Percentiles rank a stretch among this genome's conserved stretches.
phyloP scores from a whole-genome alignment of 2,329 filamentous ascomycete species.

The Penicillium nordicum region DNA sequence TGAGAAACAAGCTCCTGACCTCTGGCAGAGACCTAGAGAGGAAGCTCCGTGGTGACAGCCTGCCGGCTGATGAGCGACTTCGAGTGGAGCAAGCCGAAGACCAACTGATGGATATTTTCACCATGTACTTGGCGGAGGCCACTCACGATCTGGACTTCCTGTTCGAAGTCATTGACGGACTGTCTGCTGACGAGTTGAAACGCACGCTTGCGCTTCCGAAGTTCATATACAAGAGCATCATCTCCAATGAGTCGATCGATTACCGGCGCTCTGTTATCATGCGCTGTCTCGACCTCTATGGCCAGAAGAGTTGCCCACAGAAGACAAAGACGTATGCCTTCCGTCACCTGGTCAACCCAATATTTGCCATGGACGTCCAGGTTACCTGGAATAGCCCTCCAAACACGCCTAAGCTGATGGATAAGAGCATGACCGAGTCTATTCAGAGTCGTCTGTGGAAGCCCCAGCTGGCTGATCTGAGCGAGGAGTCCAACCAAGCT shows the following conservation, averaged over 20 bases:
- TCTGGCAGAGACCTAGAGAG: conserved; percentile 76
- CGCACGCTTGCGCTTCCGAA: conserved; percentile 69
- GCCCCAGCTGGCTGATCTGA: conserved; percentile 74
- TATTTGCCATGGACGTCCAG: conserved; percentile 94
- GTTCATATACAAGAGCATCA: conserved; percentile 81
- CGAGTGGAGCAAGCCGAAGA: conserved; percentile 86
- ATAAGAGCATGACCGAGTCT: conserved; percentile 80
- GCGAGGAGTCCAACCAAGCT: conserved; percentile 77
- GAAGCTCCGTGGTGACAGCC: conserved; percentile 65
- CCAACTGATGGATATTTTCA: conserved; percentile 80
- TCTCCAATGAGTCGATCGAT: conserved; percentile 78
- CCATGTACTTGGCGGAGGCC: conserved; percentile 71
- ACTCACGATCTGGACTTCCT: conserved; percentile 77
- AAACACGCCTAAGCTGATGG: conserved; percentile 69
- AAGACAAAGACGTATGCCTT: conserved; percentile 91
- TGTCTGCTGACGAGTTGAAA: conserved; percentile 80
- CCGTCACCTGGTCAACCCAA: conserved; percentile 89
- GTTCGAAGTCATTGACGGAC: conserved; percentile 76
- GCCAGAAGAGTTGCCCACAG: conserved; percentile 72
- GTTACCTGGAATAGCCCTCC: conserved; percentile 64
- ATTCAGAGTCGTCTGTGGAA: conserved; percentile 95
- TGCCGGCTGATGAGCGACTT: conserved; percentile 71
- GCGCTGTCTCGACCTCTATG: conserved; percentile 83
- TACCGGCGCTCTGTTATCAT: conserved; percentile 80
- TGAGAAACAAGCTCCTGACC: conserved; percentile 58